A percentile compares a stretch with the other conserved stretches of the same genome.
Conservation (phyloP, 2,329 filamentous ascomycete species). For the Cladosporium sp. region DNA sequence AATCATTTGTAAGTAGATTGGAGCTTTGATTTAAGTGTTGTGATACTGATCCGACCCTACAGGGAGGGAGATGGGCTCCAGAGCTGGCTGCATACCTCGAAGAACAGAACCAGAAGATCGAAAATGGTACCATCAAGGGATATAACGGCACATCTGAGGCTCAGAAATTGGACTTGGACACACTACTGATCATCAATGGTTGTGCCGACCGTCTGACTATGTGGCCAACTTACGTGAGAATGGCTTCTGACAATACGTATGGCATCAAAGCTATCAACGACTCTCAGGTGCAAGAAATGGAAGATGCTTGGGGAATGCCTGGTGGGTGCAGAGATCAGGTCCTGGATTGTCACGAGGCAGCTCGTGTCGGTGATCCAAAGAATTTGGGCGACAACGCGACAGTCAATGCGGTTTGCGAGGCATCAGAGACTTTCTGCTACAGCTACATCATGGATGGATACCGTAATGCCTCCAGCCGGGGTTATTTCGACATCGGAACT, state of each 20-base stretch:
- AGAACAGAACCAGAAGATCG: conserved; percentile 59
- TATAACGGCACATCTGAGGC: conserved; percentile 33
- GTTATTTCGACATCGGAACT: conserved; percentile 58
- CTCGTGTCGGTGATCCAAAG: conserved; percentile 51
- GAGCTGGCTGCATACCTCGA: conserved; percentile 58
- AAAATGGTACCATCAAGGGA: conserved; percentile 42
- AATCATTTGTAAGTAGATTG: conserved; percentile 55
- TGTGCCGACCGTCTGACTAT: conserved; percentile 55
- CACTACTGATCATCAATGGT: conserved; percentile 54
- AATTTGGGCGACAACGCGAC: conserved; percentile 42
- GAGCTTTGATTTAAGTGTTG: conserved; percentile 48
- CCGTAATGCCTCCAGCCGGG: conserved; percentile 42
- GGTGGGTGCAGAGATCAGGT: conserved; percentile 58
- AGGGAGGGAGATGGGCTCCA: conserved; percentile 62
- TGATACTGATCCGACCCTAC: background rate
- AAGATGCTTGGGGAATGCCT: conserved; percentile 46
- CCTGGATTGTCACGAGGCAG: conserved; percentile 50
- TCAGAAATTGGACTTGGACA: conserved; percentile 44
- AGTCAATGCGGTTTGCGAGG: conserved; percentile 45
- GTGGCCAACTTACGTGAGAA: conserved; percentile 42
- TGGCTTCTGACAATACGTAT: conserved; percentile 61
- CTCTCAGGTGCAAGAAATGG: conserved; percentile 45
- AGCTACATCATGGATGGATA: conserved; percentile 49
- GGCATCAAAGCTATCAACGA: conserved; percentile 53
- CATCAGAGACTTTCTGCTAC: conserved; percentile 49